Base-by-base conservation (phyloP, 495 filamentous ascomycete species). In the Penicillium flavigenum region DNA sequence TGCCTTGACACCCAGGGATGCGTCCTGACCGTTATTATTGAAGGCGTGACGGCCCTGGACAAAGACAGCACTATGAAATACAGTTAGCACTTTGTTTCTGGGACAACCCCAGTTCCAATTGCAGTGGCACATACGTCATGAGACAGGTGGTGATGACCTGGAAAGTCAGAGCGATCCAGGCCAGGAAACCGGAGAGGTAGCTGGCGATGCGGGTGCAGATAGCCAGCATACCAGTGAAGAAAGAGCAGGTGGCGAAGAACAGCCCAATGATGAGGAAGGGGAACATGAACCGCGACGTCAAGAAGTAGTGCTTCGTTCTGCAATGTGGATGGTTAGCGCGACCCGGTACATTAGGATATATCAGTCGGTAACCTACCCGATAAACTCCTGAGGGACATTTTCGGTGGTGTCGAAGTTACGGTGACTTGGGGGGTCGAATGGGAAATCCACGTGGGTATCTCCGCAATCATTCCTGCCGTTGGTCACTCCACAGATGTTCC, bases 21-120 rank as follows among this genome's bases (percentile, higher is more conserved):
- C 83, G 36, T 57, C 50, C 44, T 86, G 81, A 62, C 80, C 81
- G 55, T 77, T 81, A 34, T 63, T 54, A 29, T 72, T 74, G 77
- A 96, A 95, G 17, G 73, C 77, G 66, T 91, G 74, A 62, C 91
- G 90, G 63, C 84, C 88, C 69, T 86, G 78, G 54, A 96, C 89
- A 61, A 83, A 92, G 52, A 84, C 87, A 20, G 89, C 85, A 45
- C 88, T 90, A 61, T 29, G 5, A 44, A 38, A 8, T 46, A 31
- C 20, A 34, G 56, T 74, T 63, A 74, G 69, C 51, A 34, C 12
- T 11, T 5, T 12, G 19, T 26, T 11, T 19, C 9, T 6, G 9
- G 47, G 7, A 29, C 14, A 10, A 19, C 1, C n/a, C 2, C 3
- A 26, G 12, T 1, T 10, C 10, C 7, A 47, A 11, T 14, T 2